These are phyloP conservation scores for Hyaloperonospora brassicae DNA, from an alignment of 352 stramenopile genomes.

Conservation along the genomic window DNA sequence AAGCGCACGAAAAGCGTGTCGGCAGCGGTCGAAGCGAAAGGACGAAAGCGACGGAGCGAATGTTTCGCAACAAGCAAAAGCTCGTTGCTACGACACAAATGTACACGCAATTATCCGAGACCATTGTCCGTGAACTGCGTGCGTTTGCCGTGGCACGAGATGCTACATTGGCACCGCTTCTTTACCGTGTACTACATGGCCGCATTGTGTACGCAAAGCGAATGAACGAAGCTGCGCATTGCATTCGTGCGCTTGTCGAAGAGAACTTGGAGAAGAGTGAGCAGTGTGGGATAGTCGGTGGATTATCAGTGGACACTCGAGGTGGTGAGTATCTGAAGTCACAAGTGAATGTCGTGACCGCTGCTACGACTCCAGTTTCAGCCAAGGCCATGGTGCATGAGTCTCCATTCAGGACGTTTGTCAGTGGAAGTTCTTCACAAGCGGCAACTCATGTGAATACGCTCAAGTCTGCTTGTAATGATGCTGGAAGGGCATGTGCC, in stretches of 20 bases:
- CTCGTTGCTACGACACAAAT: conserved; percentile 49
- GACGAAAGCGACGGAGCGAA: conserved; percentile 64
- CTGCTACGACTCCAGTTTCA: conserved; percentile 5
- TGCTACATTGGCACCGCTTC: conserved; percentile 46
- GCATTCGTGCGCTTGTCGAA: conserved; percentile 43
- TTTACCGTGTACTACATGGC: conserved; percentile 61
- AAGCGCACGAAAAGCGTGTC: conserved; percentile 54
- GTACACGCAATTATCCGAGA: conserved; percentile 61
- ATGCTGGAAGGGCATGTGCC: too few species aligned
- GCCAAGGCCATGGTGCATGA: conserved; percentile 29
- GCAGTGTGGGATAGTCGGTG: conserved; percentile 33
- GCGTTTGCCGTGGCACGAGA: conserved; percentile 58
- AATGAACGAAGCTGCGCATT: conserved; percentile 41
- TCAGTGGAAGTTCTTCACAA: conserved; percentile 1
- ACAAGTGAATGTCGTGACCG: conserved; percentile 8
- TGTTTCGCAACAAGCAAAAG: conserved; percentile 81
- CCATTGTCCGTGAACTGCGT: conserved; percentile 46
- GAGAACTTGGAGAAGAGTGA: conserved; percentile 26
- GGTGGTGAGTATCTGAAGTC: conserved; percentile 10
- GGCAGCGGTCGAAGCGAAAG: conserved; percentile 50
- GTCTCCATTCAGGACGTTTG: conserved; percentile 60
- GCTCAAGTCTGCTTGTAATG: too few species aligned
- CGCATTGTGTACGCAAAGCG: conserved; percentile 51
- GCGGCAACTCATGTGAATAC: too few species aligned
- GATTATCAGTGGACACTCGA: conserved; percentile 39